Percentiles rank a stretch among this genome's conserved stretches.
These are phyloP conservation scores for Solanum paucissectum DNA, from an alignment of 257 asterid genomes.

Conservation along the genomic window DNA sequence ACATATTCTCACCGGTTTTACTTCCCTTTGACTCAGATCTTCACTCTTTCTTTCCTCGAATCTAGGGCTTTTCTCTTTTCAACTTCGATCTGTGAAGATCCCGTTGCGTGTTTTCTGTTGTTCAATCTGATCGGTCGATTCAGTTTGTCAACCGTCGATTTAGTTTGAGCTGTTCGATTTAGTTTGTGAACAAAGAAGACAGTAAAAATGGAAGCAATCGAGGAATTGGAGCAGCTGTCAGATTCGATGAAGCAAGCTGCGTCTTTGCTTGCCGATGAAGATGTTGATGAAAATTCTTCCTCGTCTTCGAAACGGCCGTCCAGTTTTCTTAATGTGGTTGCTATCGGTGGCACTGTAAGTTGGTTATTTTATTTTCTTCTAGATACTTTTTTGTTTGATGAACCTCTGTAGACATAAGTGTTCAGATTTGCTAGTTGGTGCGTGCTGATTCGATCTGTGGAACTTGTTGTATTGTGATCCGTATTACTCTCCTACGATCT, in stretches of 20 bases:
- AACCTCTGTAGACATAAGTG: not conserved
- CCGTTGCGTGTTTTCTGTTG: not conserved
- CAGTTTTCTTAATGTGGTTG: conserved; percentile 91
- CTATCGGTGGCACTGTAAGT: conserved; percentile 81
- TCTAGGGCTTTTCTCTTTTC: conserved; percentile 10
- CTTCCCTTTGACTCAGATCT: conserved; percentile 6
- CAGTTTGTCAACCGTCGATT: not conserved
- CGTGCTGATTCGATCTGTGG: conserved; percentile 6
- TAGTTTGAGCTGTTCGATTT: not conserved
- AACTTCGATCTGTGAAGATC: conserved; percentile 1
- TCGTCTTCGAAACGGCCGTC: conserved; percentile 65
- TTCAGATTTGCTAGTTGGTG: conserved; percentile 2
- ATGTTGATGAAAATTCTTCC: conserved; percentile 64
- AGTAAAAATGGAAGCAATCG: conserved; percentile 55
- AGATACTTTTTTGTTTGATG: not conserved
- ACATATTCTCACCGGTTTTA: not conserved
- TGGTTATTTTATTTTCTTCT: not conserved
- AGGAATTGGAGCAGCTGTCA: conserved; percentile 80
- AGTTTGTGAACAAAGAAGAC: not conserved
- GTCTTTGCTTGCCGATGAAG: conserved; percentile 86
- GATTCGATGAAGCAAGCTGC: conserved; percentile 96
- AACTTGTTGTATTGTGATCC: not conserved
- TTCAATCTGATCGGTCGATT: not conserved
- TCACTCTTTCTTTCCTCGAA: not conserved
- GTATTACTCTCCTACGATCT: not conserved